Base-by-base conservation (phyloP, 2,329 filamentous ascomycete species). In the Blumeria hordei region DNA sequence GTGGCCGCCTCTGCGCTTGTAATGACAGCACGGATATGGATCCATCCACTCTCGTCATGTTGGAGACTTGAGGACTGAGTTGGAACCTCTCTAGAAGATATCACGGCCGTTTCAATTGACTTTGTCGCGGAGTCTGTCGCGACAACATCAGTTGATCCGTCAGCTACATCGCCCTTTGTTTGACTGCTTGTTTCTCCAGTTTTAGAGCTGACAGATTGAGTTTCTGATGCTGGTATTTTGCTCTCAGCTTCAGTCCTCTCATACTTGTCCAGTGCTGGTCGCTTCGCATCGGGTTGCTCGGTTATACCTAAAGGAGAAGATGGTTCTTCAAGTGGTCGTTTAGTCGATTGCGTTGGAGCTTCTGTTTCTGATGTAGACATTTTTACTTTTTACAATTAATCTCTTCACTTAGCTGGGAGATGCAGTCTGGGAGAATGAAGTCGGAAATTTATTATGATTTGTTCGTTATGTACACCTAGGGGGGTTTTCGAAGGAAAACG, bases 1-100 rank as follows among this genome's bases (percentile, higher is more conserved):
- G 92, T 98, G 41, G 92, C 92, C 61, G 92, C 92, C 70, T 98
- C 92, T 49, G 88, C 87, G 69, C 90, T 98, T 54, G 90, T 94
- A 64, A 98, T 98, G 64, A 95, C 88, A 55, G 92, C 87, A 62
- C 92, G 85, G 63, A 98, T 85, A 67, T 98, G 92, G 62, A 98
- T 88, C 90, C 92, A 98, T 50, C 82, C 82, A 51, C 85, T 88
- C 72, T 98, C 92, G 65, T 98, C 92, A 63, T 92, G 82, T 50
- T 80, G 65, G 72, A 74, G 58, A 74, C 69, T 67, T 72, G 69
- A 65, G 64, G 60, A 61, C 41, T 60, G 58, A n/a, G 60, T 58
- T 47, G 57, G 59, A 14, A 59, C 54, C n/a, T 58, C 56, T 60
- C 59, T 57, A 16, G 56, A 74, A 57, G 69, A 69, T 37, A 68